Base-by-base conservation (phyloP, 2,329 filamentous ascomycete species). In the Exophiala alcalophila region DNA sequence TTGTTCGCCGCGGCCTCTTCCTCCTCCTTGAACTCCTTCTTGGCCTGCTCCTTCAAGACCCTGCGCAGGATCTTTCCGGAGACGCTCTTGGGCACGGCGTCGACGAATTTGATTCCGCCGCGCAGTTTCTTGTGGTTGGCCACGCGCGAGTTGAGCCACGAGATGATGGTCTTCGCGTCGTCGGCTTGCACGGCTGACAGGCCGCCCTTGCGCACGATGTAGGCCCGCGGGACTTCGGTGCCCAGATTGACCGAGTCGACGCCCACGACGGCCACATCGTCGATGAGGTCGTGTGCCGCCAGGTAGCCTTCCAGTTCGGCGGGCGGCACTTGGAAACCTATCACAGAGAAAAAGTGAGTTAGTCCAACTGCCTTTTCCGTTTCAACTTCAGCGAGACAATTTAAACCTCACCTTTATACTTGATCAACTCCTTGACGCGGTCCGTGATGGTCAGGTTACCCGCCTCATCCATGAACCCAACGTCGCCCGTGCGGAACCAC, bases 401-500 rank as follows among this genome's bases (percentile, higher is more conserved):
- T 5, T 8, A 10, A 30, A 30, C 4, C 36, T 25, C 18, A 40
- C 38, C 71, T 50, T 72, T 72, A 39, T 71, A 71, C 50, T 73
- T 73, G 54, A 73, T 72, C 6, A 72, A 56, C 44, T 72, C 72
- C 69, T 87, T 84, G 58, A 83, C 77, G 5, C 89, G 83, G 61
- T 96, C 90, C 1, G 90, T 94, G 61, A 95, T 91, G 69, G 81
- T 95, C 57, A 94, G 84, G 59, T 94, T 86, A n/a, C 85, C 86
- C 3, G 49, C 32, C 6, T 46, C 35, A 58, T 94, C 86, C 55
- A 86, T 77, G 53, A 87, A 81, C 3, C 87, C 86, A 18, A 95
- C 80, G 58, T 96, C 90, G 3, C 90, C 90, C 0, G 90, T 95
- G 64, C 83, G 89, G 73, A 94, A 95, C 72, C 82, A 96, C 1